Base-by-base conservation (phyloP, 2,329 filamentous ascomycete genomes). In the Xylariomycetidae sp. region DNA sequence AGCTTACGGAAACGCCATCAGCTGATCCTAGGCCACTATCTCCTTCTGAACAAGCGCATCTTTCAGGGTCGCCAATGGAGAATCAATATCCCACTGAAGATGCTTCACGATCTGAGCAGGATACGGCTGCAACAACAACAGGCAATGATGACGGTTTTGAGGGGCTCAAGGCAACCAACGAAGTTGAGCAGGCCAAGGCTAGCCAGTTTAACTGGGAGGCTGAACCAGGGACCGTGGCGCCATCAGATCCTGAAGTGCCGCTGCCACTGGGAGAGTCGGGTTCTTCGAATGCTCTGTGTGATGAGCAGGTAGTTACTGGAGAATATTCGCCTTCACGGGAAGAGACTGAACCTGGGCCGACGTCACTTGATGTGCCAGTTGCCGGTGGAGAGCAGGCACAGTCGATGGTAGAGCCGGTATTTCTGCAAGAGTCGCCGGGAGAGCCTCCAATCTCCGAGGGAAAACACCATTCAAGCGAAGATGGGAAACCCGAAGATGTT, bases 31-130 rank as follows among this genome's bases (percentile, higher is more conserved):
- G 22, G 16, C 25, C 38, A 34, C 19, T 38, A 29, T 14, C 25
- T 19, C 28, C 35, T 12, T 24, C 34, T 19, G 34, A 34, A 38
- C 42, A 31, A 37, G 40, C 26, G 33, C 34, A 44, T 40, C 23
- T 24, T 17, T 15, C 34, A 25, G 40, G 34, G 31, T 19, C 29
- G 25, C 35, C 35, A 20, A 34, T 34, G 37, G 40, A 43, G 37
- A 34, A 40, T 19, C 42, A 45, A 38, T 43, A 39, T 45, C 37
- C 31, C 40, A 37, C 37, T 25, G 40, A 34, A 37, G 40, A 40
- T n/a, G n/a, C n/a, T n/a, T n/a, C n/a, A n/a, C n/a, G n/a, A n/a
- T n/a, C n/a, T n/a, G n/a, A n/a, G n/a, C n/a, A n/a, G n/a, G n/a
- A n/a, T n/a, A n/a, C n/a, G n/a, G n/a, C n/a, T n/a, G n/a, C n/a